Evolutionary conservation across 345 rosid species (phyloP), one percentile per base, ranked within the genome.

Genomic region (Melaleuca alternifolia): DNA sequence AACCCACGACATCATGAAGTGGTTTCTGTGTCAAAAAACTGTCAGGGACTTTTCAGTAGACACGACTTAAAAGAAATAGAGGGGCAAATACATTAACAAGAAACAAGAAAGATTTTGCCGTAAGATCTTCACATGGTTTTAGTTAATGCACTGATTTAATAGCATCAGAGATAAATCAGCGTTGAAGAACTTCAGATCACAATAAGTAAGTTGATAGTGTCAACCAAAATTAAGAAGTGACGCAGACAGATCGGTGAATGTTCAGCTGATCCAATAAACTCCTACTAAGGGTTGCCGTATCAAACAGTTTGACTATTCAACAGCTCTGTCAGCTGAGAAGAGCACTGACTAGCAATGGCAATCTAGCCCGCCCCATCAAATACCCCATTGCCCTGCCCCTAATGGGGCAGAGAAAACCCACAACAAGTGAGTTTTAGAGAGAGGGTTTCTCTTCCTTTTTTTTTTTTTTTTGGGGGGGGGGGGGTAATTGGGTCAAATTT

Each of bases 1-100:
- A 93, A 84, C 96, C 91, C 86, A 96, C 92, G 86, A 97, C 97
- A 52, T 96, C 98, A 90, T 95, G 99, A 88, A 98, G 93, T 10
- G 98, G 93, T 85, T 85, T 93, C 99, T 96, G 93, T 62, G 88
- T 57, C 89, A 92, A 91, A 90, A 81, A 93, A 82, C 75, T 61
- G 83, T 85, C 86, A 92, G 89, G 84, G 85, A 86, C 85, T 86
- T 83, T 85, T 88, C 84, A 85, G 62, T 44, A n/a, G 52, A 89
- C 48, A 75, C 51, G 16, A 83, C 48, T 82, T 54, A 89, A 83
- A 54, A 84, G 88, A 85, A 84, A 33, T 52, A 41, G 30, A 77
- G 33, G 46, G 33, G 85, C 71, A 52, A 28, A 48, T 50, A 24
- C 5, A 82, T 48, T 82, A 82, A 82, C 41, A 82, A n/a, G 14